Base-by-base conservation (phyloP, 352 stramenopile species). In the Blastocystis sp. region DNA sequence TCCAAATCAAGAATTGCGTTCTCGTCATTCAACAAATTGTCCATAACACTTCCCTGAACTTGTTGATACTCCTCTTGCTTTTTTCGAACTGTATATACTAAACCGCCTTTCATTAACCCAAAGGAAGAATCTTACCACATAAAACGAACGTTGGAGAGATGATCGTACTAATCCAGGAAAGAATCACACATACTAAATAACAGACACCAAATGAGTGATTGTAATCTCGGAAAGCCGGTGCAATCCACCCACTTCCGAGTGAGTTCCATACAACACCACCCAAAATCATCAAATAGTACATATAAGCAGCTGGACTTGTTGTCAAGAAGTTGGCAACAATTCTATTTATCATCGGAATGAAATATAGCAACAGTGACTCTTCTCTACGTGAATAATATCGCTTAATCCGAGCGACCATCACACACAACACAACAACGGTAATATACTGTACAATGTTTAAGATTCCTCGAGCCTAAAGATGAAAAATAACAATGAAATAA, bases 151-250 rank as follows among this genome's bases (percentile, higher is more conserved):
- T 60, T 9, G 70, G 70, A 35, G 70, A 81, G 9, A 81, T 27
- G n/a, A 81, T 56, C 19, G 51, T 64, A 62, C 70, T 81, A 13
- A 64, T 37, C 70, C 70, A 81, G 9, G 70, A 81, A 40, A 81
- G 44, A 35, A 81, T 64, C 15, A 81, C 62, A 42, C 70, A 81
- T 27, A 81, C 70, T 24, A 81, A 42, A 60, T 81, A 81, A 64
- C 70, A 81, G 54, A 81, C 42, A 27, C 44, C 70, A 56, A 81
- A 81, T 37, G 70, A 24, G n/a, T 60, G 44, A 42, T 15, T 62
- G 33, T 81, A 81, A 44, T 81, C 42, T 33, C 7, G n/a, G 40
- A 64, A 81, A 22, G 70, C 70, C 27, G 27, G 27, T 37, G 5
- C 19, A 27, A 81, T 37, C 70, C 70, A 81, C 15, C 70, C 44